Conservation (phyloP, 192 early-diverging fungal species). For the Spizellomyces sp. region DNA sequence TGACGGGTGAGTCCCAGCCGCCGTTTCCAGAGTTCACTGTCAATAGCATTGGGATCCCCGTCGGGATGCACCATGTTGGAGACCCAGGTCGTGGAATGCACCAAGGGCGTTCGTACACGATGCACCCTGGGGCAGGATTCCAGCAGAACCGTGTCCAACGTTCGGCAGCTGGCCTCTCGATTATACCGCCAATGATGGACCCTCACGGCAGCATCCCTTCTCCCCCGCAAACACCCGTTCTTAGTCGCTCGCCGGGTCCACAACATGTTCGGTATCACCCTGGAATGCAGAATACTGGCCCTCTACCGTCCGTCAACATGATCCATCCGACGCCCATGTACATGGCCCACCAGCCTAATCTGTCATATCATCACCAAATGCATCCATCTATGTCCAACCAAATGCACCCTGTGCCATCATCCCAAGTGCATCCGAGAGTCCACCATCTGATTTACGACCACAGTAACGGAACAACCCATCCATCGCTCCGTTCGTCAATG, state of each 20-base stretch:
- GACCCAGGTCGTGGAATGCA: not conserved
- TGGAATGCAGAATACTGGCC: not conserved
- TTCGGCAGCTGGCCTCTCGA: too few species aligned
- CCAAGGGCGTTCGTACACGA: too few species aligned
- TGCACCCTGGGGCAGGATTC: too few species aligned
- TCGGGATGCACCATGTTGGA: not conserved
- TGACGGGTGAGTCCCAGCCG: not conserved
- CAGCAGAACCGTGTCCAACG: too few species aligned
- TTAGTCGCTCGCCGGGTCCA: not conserved
- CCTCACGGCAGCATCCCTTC: not conserved
- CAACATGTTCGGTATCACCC: not conserved
- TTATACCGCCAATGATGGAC: not conserved
- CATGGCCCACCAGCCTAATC: not conserved
- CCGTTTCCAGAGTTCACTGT: not conserved
- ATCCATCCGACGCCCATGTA: not conserved
- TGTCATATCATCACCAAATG: not conserved
- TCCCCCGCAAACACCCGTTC: not conserved
- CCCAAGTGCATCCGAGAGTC: conserved; percentile 7
- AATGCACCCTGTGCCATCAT: not conserved
- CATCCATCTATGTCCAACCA: not conserved
- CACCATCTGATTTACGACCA: conserved; percentile 12
- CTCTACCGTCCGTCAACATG: not conserved
- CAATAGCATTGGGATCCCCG: not conserved
- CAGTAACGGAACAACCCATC: not conserved
- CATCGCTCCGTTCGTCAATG: not conserved